Conservation (phyloP, 768 basidiomycete species). For the Lentinus brumalis region DNA sequence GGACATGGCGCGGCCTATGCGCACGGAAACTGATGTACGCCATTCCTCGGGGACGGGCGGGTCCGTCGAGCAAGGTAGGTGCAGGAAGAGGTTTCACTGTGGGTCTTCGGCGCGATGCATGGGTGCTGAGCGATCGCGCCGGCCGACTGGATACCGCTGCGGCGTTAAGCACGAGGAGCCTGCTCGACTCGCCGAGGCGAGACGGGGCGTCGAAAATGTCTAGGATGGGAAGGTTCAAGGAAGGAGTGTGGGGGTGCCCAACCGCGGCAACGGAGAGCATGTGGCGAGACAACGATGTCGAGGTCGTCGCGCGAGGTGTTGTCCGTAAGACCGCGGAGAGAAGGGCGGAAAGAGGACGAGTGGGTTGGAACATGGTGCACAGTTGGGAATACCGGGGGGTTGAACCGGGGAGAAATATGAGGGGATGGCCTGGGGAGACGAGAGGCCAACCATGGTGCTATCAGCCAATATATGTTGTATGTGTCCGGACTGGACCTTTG, state of each 20-base stretch:
- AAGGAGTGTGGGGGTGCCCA: slow-evolving; percentile 18
- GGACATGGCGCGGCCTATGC: not conserved
- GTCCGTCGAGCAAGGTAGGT: slow-evolving; percentile 52
- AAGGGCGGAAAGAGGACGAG: not conserved
- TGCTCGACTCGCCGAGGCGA: slow-evolving; percentile 39
- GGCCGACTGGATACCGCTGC: slow-evolving; percentile 7
- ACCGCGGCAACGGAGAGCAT: slow-evolving; percentile 2
- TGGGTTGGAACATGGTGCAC: not conserved
- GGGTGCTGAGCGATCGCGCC: slow-evolving; percentile 19
- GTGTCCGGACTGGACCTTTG: not conserved
- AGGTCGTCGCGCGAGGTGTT: not conserved
- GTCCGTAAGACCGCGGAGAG: not conserved
- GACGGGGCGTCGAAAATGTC: slow-evolving; percentile 56
- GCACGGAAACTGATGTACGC: slow-evolving; percentile 1
- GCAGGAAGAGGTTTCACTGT: slow-evolving; percentile 38
- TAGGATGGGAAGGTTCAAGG: slow-evolving; percentile 35
- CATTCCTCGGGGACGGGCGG: slow-evolving; percentile 39
- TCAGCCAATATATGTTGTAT: not conserved
- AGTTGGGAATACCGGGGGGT: not conserved
- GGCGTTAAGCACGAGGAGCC: slow-evolving; percentile 23
- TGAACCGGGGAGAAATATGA: not conserved
- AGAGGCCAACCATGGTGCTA: not conserved
- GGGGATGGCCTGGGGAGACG: not conserved
- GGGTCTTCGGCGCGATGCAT: not conserved
- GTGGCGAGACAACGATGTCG: not conserved